Percentiles rank a stretch among this genome's conserved stretches.
Conservation (phyloP, 139 green algal genomes). For the Pseudopediastrum boryanum region DNA sequence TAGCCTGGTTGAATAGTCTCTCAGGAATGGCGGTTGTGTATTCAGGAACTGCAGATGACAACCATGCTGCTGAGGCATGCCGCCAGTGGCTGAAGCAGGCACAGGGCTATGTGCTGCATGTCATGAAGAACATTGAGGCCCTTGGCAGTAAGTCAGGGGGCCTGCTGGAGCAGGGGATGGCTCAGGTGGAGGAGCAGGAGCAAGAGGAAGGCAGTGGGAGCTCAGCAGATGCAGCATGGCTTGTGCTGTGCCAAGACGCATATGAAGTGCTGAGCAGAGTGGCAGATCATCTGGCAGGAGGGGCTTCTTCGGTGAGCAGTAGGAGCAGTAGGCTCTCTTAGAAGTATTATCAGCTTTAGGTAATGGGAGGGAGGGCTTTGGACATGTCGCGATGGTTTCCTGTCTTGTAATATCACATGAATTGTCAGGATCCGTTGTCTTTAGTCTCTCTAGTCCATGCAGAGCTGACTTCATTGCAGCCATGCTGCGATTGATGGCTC, state of each 20-base stretch:
- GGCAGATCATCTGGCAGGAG: constrained; percentile 2
- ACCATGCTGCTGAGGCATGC: too few relatives aligned
- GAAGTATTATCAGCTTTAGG: background rate
- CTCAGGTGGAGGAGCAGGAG: background rate
- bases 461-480: too few relatives aligned
- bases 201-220: background rate
- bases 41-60: too few relatives aligned
- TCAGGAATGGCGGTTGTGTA: too few relatives aligned
- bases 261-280: constrained; percentile 5
- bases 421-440: background rate
- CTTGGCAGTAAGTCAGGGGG: too few relatives aligned
- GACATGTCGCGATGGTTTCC: background rate
- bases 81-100: constrained; percentile 12
- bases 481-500: too few relatives aligned
- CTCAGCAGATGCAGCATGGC: constrained; percentile 29
- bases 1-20: too few relatives aligned
- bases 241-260: constrained; percentile 23
- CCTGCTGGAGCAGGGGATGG: background rate
- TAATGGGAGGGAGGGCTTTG: background rate
- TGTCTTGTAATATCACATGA: background rate
- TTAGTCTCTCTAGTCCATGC: too few relatives aligned
- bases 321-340: background rate
- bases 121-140: constrained; percentile 12
- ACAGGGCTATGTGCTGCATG: constrained; percentile 23
- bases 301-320: background rate